phyloP scores from a whole-genome alignment of 2,329 filamentous ascomycete species.

The Ampelomyces quisqualis region DNA sequence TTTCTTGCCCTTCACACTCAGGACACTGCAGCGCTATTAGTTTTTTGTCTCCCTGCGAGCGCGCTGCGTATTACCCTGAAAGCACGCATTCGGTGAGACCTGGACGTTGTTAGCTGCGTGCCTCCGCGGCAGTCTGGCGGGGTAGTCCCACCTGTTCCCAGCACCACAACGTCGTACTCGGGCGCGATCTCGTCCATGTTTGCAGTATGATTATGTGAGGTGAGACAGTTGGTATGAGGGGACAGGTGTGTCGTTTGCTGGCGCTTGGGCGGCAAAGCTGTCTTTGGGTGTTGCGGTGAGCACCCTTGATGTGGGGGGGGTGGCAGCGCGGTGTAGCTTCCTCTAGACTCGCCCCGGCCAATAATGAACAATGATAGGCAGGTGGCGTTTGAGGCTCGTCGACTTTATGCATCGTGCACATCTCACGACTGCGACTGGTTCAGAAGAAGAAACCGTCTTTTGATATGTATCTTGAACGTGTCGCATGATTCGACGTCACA shows the following conservation, averaged over 20 bases:
- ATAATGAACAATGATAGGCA: conserved; percentile 4
- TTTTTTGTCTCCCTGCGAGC: conserved; percentile 1
- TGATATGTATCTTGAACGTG: too few relatives aligned
- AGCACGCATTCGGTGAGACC: conserved; percentile 98
- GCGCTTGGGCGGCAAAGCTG: conserved; percentile 19
- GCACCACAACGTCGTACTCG: conserved; percentile 97
- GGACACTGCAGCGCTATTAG: conserved; percentile 61
- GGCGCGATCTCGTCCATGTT: conserved; percentile 97
- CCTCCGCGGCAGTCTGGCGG: conserved; percentile 33
- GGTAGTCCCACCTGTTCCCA: conserved; percentile 82
- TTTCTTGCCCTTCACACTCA: conserved; percentile 98
- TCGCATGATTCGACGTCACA: too few relatives aligned
- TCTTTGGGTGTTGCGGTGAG: conserved; percentile 30
- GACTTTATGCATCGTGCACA: conserved; percentile 7
- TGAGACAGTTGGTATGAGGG: conserved; percentile 15
- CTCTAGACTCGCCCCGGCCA: conserved; percentile 5
- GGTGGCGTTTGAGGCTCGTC: conserved; percentile 12
- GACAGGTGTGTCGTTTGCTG: conserved; percentile 25
- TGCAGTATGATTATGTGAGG: conserved; percentile 20
- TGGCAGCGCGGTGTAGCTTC: conserved; percentile 27
- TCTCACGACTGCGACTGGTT: background rate
- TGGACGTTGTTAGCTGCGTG: conserved; percentile 47
- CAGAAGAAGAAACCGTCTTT: too few relatives aligned
- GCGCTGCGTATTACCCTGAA: conserved; percentile 69
- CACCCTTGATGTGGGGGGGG: conserved; percentile 10